Evolutionary conservation across 208 protist species (phyloP), one percentile per base, ranked within the genome.

Genomic region (Kentomonas sorsogonicus): DNA sequence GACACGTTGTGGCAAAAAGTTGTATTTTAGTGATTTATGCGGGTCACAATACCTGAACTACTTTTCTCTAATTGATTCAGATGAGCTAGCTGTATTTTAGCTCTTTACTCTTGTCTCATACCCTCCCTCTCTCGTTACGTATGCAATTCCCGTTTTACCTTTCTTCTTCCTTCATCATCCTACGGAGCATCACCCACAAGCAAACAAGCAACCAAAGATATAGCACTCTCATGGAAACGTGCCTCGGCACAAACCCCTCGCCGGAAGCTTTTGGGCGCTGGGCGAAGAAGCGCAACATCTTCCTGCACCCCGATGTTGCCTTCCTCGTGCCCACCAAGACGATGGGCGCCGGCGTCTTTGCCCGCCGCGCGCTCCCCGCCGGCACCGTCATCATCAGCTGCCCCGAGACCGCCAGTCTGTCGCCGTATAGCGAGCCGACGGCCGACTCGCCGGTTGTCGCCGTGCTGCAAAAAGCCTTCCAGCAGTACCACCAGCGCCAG

Each of bases 331-430:
- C 83, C 0, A 92, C 84, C 44, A 84, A 84, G 51, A 83, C 79
- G 22, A 94, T 94, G 88, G 88, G 88, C 40, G 56, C 72, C 25
- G 84, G 88, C 27, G 82, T 91, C 40, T 88, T 92, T 57, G 82
- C 88, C 0, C 65, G 74, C 0, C 69, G 63, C 7, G 59, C 72
- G 29, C 64, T 92, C 13, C 58, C 66, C 0, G 48, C 69, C 1
- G 84, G 77, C 9, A 87, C 82, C 11, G 73, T 86, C 0, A 64
- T 94, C n/a, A 66, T 91, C n/a, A 86, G 82, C 65, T 91, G 79
- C 53, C 82, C 84, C 9, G 51, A 74, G 33, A 25, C 68, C 0
- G 72, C 72, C 2, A 71, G 71, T 16, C 64, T 94, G n/a, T 89
- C 69, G 7, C 87, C 87, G 2, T 94, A 90, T 65, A 56, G 69